Evolutionary conservation across 441 rosid genomes (phyloP), one percentile per base, ranked within the genome.

Genomic region (Kokia cookei): DNA sequence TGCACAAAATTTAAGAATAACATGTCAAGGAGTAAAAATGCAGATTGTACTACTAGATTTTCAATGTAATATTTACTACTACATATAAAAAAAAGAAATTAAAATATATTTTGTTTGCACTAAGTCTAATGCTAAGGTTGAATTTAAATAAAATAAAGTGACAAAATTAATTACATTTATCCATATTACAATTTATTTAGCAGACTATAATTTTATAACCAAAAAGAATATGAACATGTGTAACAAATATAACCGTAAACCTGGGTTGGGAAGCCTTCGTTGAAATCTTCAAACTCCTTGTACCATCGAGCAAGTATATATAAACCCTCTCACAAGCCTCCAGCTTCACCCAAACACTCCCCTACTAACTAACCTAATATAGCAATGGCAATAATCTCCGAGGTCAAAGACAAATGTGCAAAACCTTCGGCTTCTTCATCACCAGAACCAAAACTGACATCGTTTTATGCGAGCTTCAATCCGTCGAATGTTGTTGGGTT

Each of bases 351-450:
- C 35, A 2, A 58, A 1, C 32, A 3, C 35, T 7, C 32, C 35
- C 32, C 29, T 0, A 2, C 12, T 12, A 22, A 1, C 61, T 57
- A 5, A 57, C 15, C 11, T 17, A 11, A 17, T 45, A 5, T 60
- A n/a, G 9, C 24, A 69, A 87, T 94, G 99, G 98, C 93, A 75
- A 90, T 93, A 47, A 89, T 93, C 75, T 91, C 99, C 8, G 99
- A 93, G 53, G 82, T 76, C 37, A 82, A 87, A 48, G 98, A 93
- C 27, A 91, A 88, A 42, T 71, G 32, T 17, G 73, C 80, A 14
- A 83, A 87, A 40, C 82, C 91, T 22, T 64, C 81, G 12, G 47
- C 87, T 14, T 13, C 85, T 0, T 73, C 88, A 0, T 29, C 87
- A 35, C 61, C 84, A 3, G 48, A 82, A 0, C 26, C 63, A 7